Conservation (phyloP, 306 rosid species). For the Rosa persica region DNA sequence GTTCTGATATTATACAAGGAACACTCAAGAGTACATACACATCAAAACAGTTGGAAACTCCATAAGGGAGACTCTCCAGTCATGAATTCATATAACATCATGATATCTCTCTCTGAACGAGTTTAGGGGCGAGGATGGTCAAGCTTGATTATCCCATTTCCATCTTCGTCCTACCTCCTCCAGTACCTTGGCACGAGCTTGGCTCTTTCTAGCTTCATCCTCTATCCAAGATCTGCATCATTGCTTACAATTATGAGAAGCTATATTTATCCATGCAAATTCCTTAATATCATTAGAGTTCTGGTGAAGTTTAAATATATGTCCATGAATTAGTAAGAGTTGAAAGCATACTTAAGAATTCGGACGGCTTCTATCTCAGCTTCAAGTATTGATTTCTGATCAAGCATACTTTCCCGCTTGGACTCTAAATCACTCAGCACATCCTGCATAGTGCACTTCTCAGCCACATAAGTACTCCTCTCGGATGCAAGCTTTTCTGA, state of each 20-base stretch:
- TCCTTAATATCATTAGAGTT: not conserved
- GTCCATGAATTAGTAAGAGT: not conserved
- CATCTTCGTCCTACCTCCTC: conserved; percentile 91
- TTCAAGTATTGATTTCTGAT: conserved; percentile 71
- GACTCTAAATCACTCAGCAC: conserved; percentile 52
- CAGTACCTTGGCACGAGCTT: conserved; percentile 83
- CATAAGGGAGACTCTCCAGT: conserved; percentile 8
- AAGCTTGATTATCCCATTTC: conserved; percentile 75
- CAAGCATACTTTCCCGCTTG: conserved; percentile 58
- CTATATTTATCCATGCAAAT: not conserved
- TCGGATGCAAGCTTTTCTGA: conserved; percentile 69
- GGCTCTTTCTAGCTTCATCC: conserved; percentile 86
- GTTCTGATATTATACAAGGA: conserved; percentile 18
- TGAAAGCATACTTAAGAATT: conserved; percentile 62
- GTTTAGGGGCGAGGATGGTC: not conserved
- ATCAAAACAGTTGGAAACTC: conserved; percentile 10
- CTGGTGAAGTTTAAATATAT: not conserved
- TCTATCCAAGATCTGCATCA: conserved; percentile 97
- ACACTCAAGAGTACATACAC: conserved; percentile 8
- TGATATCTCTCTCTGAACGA: conserved; percentile 23
- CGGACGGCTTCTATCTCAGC: conserved; percentile 94
- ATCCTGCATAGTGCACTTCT: conserved; percentile 49
- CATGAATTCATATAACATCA: conserved; percentile 11
- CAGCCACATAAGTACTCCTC: conserved; percentile 54
- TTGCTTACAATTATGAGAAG: conserved; percentile 27